Base-by-base conservation (phyloP, 2,329 filamentous ascomycete species). In the Colletotrichum eleusines region DNA sequence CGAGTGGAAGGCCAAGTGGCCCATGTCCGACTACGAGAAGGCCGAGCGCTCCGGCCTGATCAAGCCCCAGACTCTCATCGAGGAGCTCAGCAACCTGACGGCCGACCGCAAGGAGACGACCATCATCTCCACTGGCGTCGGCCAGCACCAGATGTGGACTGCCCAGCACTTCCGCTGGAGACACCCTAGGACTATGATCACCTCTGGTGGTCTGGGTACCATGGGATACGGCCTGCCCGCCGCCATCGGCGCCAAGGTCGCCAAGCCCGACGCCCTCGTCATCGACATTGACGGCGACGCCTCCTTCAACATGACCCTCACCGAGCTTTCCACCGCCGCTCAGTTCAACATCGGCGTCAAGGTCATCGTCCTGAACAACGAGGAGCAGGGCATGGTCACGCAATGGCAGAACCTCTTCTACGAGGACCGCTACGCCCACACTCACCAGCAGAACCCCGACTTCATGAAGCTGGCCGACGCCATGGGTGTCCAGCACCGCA, bases 401-500 rank as follows among this genome's bases (percentile, higher is more conserved):
- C 95, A 98, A 84, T 98, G 95, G 95, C 95, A 98, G 83, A 95
- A 94, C 77, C 90, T 98, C 74, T 98, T 98, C 85, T 98, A 97
- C 84, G 92, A 97, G 81, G 94, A 98, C 79, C 91, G 95, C 76
- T 98, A 91, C 77, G 88, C 94, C 44, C 95, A 97, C 81, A 98
- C 95, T 0, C 95, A 98, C 81, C 95, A 97, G 84, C 87, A 89
- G 79, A 98, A 98, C 82, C 94, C 95, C n/a, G 91, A 98, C 80
- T 98, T 98, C 80, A 93, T 95, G 83, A 97, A 96, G 85, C 86
- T 98, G 57, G 90, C 94, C 42, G 93, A 98, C 74, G 91, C 95
- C 28, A 98, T 98, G 95, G 90, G 91, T 73, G 88, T 98, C 18
- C 91, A 94, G 80, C 90, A 91, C 69, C 86, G 92, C 66, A 88